Evolutionary conservation across 805 yeast species (phyloP).

Genomic region (Saccharomycopsis babjevae): DNA sequence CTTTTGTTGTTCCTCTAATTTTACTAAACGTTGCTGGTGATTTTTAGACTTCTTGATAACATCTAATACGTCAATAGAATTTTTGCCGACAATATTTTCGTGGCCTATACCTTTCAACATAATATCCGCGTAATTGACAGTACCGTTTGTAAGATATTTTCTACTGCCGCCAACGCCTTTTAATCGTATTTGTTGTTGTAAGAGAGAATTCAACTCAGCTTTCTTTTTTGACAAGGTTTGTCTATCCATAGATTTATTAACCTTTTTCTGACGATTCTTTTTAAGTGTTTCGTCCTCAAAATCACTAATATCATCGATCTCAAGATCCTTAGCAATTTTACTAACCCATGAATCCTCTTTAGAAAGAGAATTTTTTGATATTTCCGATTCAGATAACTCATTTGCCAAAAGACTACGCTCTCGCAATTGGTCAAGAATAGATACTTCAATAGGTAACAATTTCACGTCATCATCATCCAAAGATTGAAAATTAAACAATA

Average conservation of each 20-base stretch:
- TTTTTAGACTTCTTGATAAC: slow-evolving; percentile 33
- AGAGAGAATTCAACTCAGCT: slow-evolving; percentile 42
- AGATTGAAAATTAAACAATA: not conserved
- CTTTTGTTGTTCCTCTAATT: slow-evolving; percentile 13
- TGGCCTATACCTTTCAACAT: slow-evolving; percentile 61
- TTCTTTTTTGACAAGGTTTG: slow-evolving; percentile 38
- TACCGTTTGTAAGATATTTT: slow-evolving; percentile 72
- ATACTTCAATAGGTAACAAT: slow-evolving; percentile 66
- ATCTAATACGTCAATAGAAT: slow-evolving; percentile 56
- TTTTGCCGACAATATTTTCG: slow-evolving; percentile 58
- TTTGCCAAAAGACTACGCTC: slow-evolving; percentile 62
- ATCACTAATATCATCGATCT: slow-evolving; percentile 60
- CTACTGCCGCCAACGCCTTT: slow-evolving; percentile 24
- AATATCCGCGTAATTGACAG: slow-evolving; percentile 67
- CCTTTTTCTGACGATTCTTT: slow-evolving; percentile 49
- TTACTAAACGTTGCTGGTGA: slow-evolving; percentile 14
- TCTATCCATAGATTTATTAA: slow-evolving; percentile 41
- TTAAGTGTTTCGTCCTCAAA: slow-evolving; percentile 59
- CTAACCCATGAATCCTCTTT: slow-evolving; percentile 76
- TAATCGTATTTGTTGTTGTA: slow-evolving; percentile 46
- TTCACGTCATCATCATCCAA: slow-evolving; percentile 37
- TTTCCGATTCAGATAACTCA: slow-evolving; percentile 62
- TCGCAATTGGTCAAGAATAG: slow-evolving; percentile 57
- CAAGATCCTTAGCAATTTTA: slow-evolving; percentile 90
- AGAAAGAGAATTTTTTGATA: slow-evolving; percentile 45